Base-by-base conservation (phyloP, 805 yeast genomes). In the Candida broadrunensis region DNA sequence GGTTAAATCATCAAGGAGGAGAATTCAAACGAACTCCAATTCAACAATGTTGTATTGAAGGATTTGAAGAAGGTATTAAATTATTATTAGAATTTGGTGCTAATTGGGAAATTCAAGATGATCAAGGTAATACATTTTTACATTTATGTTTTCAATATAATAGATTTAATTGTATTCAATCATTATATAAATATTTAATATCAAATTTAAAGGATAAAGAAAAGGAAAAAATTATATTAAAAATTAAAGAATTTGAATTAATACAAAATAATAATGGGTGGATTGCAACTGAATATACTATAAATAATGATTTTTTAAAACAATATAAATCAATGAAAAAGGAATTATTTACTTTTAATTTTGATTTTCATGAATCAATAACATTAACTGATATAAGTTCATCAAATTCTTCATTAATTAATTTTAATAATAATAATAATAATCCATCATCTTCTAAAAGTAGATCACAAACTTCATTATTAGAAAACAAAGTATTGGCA, bases 1-100 rank as follows among this genome's bases (percentile, higher is more conserved):
- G 75, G 75, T 42, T 69, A 36, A 50, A 70, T 43, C 61, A 46
- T 39, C 44, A 44, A 9, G 73, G 73, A 13, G 72, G 73, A 0
- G 39, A 44, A 1, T 31, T 43, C 6, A 27, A 41, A 6, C 66
- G 62, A 30, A 62, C 74, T 3, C 75, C 75, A 8, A 52, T 67
- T 36, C 73, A 68, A 35, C 59, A 45, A 33, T 57, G 68, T 40
- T 65, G 72, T 44, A 48, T 53, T 9, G 39, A 54, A 38, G 62
- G 65, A 11, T 70, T 70, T 40, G 55, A 48, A 19, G 73, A 67
- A 38, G 75, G 74, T 2, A 41, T 63, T 32, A 63, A 58, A 42
- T 51, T 70, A 23, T 50, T 69, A 13, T 46, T 70, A 8, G 74
- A 70, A 37, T 67, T 65, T 44, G 74, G 73, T 4, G 74, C 73